Evolutionary conservation across 75 land plant genomes (phyloP), one percentile per base, ranked within the genome.

Genomic region (Cupressus sempervirens): DNA sequence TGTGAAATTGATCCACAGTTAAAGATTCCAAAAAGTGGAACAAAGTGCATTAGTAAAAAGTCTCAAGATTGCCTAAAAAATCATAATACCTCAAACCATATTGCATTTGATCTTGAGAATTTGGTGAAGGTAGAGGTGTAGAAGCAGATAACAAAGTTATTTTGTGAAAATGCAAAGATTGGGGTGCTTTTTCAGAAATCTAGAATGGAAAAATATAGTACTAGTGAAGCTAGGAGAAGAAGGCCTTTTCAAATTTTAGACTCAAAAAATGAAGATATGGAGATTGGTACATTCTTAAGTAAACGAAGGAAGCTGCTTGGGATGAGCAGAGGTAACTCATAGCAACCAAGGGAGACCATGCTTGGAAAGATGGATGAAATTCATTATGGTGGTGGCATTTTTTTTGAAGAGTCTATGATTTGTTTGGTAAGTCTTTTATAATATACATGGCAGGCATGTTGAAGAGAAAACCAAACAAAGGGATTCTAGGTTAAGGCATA

Each of bases 111-210:
- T 41, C 26, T 77, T 77, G 46, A 18, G 46, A 18, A 43, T 43
- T 18, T 77, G 50, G 81, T 77, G 30, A 38, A 77, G 81, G 45
- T 77, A 43, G 81, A 77, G 50, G 81, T 77, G 46, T 23, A 77
- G 81, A 77, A 77, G 40, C 81, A 77, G 81, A 41, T 77, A 20
- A 43, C 23, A 26, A n/a, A 43, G 81, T 46, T 77, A 43, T 41
- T 43, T 7, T 29, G 2, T 41, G n/a, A 43, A 43, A 77, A 77
- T 40, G 50, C 46, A 43, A 77, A n/a, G 13, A 77, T 5, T 11
- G 40, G n/a, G n/a, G 48, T 26, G 81, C 2, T 20, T 77, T 43
- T 43, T 77, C 46, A 43, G 81, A 43, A 77, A 41, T 40, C 48
- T 12, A 40, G 4, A 43, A 77, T 16, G n/a, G 81, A 43, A 41